Conservation (phyloP, 1,284 basidiomycete species). For the Bjerkandera adusta region DNA sequence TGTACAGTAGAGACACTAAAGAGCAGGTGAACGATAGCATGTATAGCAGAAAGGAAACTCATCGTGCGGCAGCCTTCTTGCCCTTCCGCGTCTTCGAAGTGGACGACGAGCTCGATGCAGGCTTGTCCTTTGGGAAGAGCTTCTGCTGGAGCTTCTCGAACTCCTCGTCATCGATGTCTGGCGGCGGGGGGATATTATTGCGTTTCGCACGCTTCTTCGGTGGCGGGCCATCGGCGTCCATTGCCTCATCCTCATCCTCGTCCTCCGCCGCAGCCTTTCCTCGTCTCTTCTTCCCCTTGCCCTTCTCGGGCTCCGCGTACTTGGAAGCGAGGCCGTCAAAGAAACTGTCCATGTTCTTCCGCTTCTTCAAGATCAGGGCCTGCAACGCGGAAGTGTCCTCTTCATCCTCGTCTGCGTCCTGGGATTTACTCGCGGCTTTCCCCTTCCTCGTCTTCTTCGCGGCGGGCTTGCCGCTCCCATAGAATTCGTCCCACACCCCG, state of each 20-base stretch:
- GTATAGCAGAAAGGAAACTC: too few species aligned
- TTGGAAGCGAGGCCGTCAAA: conserved; percentile 82
- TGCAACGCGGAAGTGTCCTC: conserved; percentile 72
- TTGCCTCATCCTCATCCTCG: conserved; percentile 39
- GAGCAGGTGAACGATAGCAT: too few species aligned
- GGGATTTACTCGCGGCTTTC: conserved; percentile 31
- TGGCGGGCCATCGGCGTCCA: too few species aligned
- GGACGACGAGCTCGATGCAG: conserved; percentile 27
- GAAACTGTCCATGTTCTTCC: conserved; percentile 69
- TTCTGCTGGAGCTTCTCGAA: conserved; percentile 63
- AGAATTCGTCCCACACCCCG: conserved; percentile 95
- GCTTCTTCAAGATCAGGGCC: conserved; percentile 79
- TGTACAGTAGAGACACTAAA: too few species aligned
- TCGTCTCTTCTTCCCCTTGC: conserved; percentile 58
- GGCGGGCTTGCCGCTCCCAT: conserved; percentile 75
- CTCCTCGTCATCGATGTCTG: conserved; percentile 68
- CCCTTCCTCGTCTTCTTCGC: conserved; percentile 53
- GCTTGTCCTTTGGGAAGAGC: conserved; percentile 44
- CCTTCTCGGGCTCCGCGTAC: conserved; percentile 55
- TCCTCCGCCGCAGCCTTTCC: conserved; percentile 32
- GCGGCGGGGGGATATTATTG: conserved; percentile 34
- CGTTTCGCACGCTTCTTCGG: conserved; percentile 50
- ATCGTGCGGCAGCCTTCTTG: conserved; percentile 5
- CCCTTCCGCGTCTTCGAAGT: conserved; percentile 13
- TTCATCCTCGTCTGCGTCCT: conserved; percentile 40